These are phyloP conservation scores for Leccinum disarticulatum DNA, from an alignment of 768 basidiomycete species.

Conservation along the genomic window DNA sequence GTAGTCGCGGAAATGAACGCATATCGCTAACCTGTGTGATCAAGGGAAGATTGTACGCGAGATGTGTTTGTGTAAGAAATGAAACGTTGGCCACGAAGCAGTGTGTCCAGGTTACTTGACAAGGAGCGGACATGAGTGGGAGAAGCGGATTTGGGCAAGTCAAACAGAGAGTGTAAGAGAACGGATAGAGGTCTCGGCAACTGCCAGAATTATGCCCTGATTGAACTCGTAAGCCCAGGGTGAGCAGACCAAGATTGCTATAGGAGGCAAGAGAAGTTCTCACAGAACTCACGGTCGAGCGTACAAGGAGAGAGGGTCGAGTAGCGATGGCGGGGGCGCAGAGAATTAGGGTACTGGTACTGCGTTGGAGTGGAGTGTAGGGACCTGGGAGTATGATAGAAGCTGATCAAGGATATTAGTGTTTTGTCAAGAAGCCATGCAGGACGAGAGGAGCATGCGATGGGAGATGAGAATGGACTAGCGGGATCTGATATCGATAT, in stretches of 20 bases:
- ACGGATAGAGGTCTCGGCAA: neutral
- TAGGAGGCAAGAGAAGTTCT: neutral
- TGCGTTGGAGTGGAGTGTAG: neutral
- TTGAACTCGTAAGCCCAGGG: neutral
- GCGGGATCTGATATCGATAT: neutral
- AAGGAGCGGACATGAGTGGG: neutral
- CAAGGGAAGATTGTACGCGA: conserved; percentile 18
- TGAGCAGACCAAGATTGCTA: conserved; percentile 6
- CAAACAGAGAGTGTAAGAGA: neutral
- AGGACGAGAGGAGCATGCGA: neutral
- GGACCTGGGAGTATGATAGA: neutral
- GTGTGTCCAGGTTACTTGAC: neutral
- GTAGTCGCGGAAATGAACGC: conserved; percentile 24
- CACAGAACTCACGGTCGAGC: conserved; percentile 9
- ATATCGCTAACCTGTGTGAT: conserved; percentile 12
- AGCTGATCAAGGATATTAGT: neutral
- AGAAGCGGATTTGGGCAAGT: neutral
- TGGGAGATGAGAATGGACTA: neutral
- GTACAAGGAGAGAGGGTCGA: neutral
- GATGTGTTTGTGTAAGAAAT: conserved; percentile 1
- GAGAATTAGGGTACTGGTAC: neutral
- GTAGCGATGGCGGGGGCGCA: neutral
- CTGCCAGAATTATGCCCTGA: neutral
- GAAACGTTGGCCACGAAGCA: conserved; percentile 1
- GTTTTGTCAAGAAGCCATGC: neutral